These are phyloP conservation scores for Gossypium davidsonii DNA, from an alignment of 441 rosid genomes.

Conservation along the genomic window DNA sequence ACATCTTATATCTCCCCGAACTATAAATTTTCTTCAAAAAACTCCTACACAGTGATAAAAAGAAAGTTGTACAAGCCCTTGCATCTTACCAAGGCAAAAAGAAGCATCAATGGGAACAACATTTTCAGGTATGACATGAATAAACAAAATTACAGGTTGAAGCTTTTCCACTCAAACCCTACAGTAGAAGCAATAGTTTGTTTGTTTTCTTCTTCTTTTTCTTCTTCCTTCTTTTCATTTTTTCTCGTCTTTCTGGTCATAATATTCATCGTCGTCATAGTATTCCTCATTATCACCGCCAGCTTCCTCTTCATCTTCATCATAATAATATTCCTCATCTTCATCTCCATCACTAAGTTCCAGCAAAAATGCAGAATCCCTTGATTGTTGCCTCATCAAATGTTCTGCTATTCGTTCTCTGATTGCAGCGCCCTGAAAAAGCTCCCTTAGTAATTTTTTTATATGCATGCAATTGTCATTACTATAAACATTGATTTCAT, in stretches of 20 bases:
- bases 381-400: conserved; percentile 38
- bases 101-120: background rate
- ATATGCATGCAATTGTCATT: background rate
- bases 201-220: conserved; percentile 13
- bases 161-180: background rate
- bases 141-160: background rate
- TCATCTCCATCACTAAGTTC: conserved; percentile 26
- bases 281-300: conserved; percentile 30
- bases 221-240: conserved; percentile 8
- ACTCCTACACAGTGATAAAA: too few relatives aligned
- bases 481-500: background rate
- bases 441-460: background rate
- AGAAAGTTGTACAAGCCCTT: too few relatives aligned
- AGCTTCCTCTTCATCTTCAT: conserved; percentile 30
- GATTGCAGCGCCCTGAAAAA: conserved; percentile 66
- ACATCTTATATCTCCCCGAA: too few relatives aligned
- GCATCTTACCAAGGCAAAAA: background rate
- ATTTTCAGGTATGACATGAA: background rate
- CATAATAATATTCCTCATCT: conserved; percentile 34
- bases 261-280: conserved; percentile 31
- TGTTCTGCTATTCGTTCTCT: conserved; percentile 70
- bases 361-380: conserved; percentile 10
- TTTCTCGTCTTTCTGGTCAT: conserved; percentile 23
- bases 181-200: conserved; percentile 6
- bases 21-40: too few relatives aligned